A percentile compares a stretch with the other conserved stretches of the same genome.
Conservation (phyloP, 2,329 filamentous ascomycete species). For the Phyllosticta citrichinensis region DNA sequence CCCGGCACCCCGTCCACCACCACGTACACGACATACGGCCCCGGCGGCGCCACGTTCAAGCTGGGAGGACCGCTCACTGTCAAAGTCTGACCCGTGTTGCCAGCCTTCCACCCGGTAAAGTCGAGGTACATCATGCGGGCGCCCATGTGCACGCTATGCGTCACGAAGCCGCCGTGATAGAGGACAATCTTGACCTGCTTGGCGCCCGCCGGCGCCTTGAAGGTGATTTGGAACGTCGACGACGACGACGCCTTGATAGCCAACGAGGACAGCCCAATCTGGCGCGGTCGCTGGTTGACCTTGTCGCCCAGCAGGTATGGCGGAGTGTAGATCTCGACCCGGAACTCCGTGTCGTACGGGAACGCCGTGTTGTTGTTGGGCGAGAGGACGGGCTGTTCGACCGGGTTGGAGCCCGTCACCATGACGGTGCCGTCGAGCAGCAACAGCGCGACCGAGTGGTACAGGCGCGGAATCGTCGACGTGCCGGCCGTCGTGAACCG, state of each 20-base stretch:
- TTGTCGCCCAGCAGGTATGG: slow-evolving; percentile 48
- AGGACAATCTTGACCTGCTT: slow-evolving; percentile 40
- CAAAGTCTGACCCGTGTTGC: slow-evolving; percentile 34
- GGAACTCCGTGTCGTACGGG: slow-evolving; percentile 50
- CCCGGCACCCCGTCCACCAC: slow-evolving; percentile 46
- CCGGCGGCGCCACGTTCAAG: slow-evolving; percentile 46
- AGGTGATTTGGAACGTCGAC: slow-evolving; percentile 38
- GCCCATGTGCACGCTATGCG: slow-evolving; percentile 52
- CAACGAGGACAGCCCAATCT: slow-evolving; percentile 36
- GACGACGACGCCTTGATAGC: slow-evolving; percentile 34
- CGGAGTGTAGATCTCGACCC: slow-evolving; percentile 52
- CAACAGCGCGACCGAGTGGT: slow-evolving; percentile 51
- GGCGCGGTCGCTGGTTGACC: slow-evolving; percentile 37
- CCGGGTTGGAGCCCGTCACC: slow-evolving; percentile 51
- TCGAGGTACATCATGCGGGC: slow-evolving; percentile 49
- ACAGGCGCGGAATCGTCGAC: slow-evolving; percentile 39
- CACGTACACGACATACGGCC: slow-evolving; percentile 51
- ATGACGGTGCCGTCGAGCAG: slow-evolving; percentile 51
- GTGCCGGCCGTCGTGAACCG: slow-evolving; percentile 40
- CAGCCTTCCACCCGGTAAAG: slow-evolving; percentile 36
- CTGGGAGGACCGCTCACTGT: slow-evolving; percentile 46
- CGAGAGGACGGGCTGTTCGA: slow-evolving; percentile 45
- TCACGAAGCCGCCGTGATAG: slow-evolving; percentile 52
- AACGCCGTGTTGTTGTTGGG: slow-evolving; percentile 25
- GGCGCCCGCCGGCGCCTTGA: slow-evolving; percentile 34